A percentile compares a stretch with the other conserved stretches of the same genome.
Conservation (phyloP, 1,284 basidiomycete species). For the Lentinus polychrous region DNA sequence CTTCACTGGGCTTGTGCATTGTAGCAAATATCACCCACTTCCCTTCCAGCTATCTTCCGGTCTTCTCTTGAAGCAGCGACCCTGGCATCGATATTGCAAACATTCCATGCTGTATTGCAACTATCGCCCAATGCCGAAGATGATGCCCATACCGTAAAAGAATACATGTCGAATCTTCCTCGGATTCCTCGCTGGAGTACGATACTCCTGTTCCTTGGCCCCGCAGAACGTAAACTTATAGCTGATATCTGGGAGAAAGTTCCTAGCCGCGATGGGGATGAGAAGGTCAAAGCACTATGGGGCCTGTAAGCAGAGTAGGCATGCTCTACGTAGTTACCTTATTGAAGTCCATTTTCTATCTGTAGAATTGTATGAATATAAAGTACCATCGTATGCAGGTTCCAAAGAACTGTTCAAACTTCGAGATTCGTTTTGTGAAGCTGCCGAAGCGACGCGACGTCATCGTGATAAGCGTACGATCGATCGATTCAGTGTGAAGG, state of each 20-base stretch:
- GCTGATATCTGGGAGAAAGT: constrained; percentile 19
- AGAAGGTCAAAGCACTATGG: background rate
- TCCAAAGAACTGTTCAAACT: too few relatives aligned
- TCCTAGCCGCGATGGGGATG: constrained; percentile 12
- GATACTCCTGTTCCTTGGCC: constrained; percentile 54
- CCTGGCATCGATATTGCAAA: constrained; percentile 48
- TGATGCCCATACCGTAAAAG: constrained; percentile 24
- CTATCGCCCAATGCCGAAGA: constrained; percentile 10
- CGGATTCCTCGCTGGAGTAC: constrained; percentile 55
- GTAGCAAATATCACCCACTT: constrained; percentile 45
- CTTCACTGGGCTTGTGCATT: background rate
- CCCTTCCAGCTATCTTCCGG: constrained; percentile 55
- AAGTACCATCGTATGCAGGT: too few relatives aligned
- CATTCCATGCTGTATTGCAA: constrained; percentile 34
- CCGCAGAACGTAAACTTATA: constrained; percentile 35
- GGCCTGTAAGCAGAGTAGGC: background rate
- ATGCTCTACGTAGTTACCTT: too few relatives aligned
- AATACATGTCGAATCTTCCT: constrained; percentile 46
- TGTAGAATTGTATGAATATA: too few relatives aligned
- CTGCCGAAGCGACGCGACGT: too few relatives aligned
- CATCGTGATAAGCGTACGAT: too few relatives aligned
- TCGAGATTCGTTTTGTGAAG: too few relatives aligned
- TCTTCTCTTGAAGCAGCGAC: constrained; percentile 57
- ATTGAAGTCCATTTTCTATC: too few relatives aligned
- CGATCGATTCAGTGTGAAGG: too few relatives aligned